Conservation (phyloP, 306 rosid genomes). For the Sicyos edulis region DNA sequence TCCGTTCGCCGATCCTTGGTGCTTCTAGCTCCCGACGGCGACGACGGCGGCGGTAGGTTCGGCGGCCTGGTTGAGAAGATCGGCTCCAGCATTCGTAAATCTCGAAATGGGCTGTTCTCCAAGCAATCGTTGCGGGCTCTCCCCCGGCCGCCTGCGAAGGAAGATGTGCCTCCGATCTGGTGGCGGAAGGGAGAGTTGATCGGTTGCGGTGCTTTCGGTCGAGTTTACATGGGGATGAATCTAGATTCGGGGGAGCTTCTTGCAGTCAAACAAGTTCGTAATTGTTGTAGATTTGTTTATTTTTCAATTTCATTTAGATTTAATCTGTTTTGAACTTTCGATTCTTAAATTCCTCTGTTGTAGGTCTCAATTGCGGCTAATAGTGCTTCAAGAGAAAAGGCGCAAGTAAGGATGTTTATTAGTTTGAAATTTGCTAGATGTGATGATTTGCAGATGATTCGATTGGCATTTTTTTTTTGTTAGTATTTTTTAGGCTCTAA, state of each 20-base stretch:
- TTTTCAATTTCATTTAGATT: background rate
- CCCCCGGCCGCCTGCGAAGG: conserved; percentile 26
- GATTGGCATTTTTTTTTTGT: background rate
- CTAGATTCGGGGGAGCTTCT: conserved; percentile 92
- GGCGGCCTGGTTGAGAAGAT: conserved; percentile 64
- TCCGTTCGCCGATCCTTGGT: conserved; percentile 77
- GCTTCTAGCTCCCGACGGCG: conserved; percentile 39
- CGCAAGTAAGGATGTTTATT: conserved; percentile 43
- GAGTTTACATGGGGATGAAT: conserved; percentile 92
- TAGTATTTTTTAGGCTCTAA: background rate
- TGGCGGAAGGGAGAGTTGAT: conserved; percentile 92
- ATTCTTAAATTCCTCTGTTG: conserved; percentile 19
- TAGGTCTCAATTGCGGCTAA: conserved; percentile 75
- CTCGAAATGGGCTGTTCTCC: conserved; percentile 56
- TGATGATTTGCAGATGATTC: background rate
- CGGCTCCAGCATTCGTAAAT: conserved; percentile 68
- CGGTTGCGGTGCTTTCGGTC: conserved; percentile 85
- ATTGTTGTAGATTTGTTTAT: background rate
- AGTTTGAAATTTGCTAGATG: background rate
- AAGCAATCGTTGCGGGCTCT: conserved; percentile 37
- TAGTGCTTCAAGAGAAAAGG: conserved; percentile 65
- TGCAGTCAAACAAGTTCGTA: conserved; percentile 68
- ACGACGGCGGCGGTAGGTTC: conserved; percentile 38
- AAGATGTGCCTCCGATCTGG: conserved; percentile 49
- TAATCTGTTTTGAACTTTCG: conserved; percentile 9